These are phyloP conservation scores for Allium sativum DNA, from an alignment of 106 monocot species.

Conservation along the genomic window DNA sequence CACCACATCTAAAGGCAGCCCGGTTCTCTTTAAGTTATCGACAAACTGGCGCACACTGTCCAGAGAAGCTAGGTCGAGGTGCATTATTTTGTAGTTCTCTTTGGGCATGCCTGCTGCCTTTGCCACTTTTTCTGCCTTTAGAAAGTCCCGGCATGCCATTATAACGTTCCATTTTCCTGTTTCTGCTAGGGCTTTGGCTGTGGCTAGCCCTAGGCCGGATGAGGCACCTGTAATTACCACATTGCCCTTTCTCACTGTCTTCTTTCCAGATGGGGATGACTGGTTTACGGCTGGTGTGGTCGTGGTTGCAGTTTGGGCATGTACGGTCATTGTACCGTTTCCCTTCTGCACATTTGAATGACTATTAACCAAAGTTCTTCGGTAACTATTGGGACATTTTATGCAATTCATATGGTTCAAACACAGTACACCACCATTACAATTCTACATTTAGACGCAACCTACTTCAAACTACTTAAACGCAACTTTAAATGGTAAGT, in stretches of 20 bases:
- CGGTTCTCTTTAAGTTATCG: conserved; percentile 37
- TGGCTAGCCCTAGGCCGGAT: conserved; percentile 86
- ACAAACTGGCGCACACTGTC: conserved; percentile 87
- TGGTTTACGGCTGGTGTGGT: conserved; percentile 35
- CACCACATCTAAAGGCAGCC: conserved; percentile 55
- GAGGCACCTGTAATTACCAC: conserved; percentile 85
- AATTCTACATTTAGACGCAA: neutral
- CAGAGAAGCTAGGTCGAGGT: conserved; percentile 92
- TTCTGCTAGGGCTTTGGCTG: conserved; percentile 84
- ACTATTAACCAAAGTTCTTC: neutral
- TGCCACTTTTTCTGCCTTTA: conserved; percentile 78
- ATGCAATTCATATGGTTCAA: neutral
- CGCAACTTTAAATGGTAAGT: neutral
- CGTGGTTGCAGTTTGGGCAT: conserved; percentile 48
- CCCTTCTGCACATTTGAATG: conserved; percentile 18
- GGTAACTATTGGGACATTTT: neutral
- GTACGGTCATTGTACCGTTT: conserved; percentile 18
- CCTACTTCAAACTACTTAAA: neutral
- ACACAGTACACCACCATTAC: neutral
- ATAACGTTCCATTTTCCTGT: conserved; percentile 80
- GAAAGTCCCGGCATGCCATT: conserved; percentile 97
- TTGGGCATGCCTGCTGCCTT: conserved; percentile 75
- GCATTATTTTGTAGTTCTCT: conserved; percentile 74
- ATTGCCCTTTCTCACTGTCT: conserved; percentile 73
- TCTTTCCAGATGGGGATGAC: conserved; percentile 37